Evolutionary conservation across 176 grass and related monocot species (phyloP), one percentile per base, ranked within the genome.

Genomic region (Oryza nivara): DNA sequence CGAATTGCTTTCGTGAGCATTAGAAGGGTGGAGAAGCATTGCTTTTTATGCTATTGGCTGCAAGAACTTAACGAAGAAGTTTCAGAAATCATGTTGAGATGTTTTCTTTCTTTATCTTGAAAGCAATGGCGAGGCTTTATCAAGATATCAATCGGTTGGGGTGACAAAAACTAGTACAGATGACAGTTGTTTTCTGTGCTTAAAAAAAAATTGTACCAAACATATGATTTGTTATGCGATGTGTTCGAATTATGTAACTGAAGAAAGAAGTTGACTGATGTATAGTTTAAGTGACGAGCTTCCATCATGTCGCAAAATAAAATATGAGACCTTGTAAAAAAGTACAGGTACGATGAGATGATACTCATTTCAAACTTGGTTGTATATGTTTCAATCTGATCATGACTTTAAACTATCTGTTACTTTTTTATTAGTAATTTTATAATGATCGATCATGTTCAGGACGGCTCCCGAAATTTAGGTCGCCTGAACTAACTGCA

Each of bases 1-100:
- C 54, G 84, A 83, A 83, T 83, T 86, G 79, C 88, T 86, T 90
- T 90, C 68, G 32, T 41, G 74, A 49, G 84, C 88, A 83, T 74
- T 83, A 90, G 74, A 86, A 83, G 84, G 61, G 63, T 74, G 58
- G 80, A 90, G 79, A 79, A 90, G 79, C 58, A 43, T 86, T 32
- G 56, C 74, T 63, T 90, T 86, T 79, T 30, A 6, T 68, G 47
- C 67, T 68, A 58, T n/a, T 45, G 78, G 20, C 60, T 56, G 73
- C 34, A 43, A n/a, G 28, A 82, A 60, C 79, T 86, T 68, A 72
- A 82, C 17, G 52, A 44, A 15, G 38, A 85, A 85, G 88, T 80
- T 84, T 80, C 34, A 20, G 35, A 77, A 82, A 52, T 67, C 67
- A 36, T 35, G 51, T 77, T 26, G 43, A 34, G 51, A 6, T 45